Conservation (phyloP, 805 yeast species). For the Millerozyma miso region DNA sequence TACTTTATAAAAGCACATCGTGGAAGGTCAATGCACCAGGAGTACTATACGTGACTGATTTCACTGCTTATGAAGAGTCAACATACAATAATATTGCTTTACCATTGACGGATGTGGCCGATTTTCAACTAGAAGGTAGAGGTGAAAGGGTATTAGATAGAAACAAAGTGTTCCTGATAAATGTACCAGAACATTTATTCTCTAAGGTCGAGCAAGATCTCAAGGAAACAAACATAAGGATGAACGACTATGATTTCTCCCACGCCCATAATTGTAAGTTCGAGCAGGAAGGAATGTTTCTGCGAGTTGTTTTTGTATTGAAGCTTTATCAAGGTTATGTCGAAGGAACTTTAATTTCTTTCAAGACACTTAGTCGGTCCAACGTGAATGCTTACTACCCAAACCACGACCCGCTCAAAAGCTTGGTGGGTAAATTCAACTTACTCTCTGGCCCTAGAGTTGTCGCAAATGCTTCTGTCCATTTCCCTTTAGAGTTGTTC, state of each 20-base stretch:
- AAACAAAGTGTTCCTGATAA: constrained; percentile 6
- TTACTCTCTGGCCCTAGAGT: not conserved
- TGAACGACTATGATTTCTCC: constrained; percentile 6
- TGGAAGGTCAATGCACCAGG: constrained; percentile 11
- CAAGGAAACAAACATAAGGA: constrained; percentile 1
- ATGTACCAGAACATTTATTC: constrained; percentile 6
- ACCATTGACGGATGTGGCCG: constrained; percentile 3
- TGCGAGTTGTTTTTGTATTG: constrained; percentile 7
- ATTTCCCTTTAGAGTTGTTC: not conserved
- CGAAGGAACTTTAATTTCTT: constrained; percentile 7
- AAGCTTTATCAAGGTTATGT: constrained; percentile 8
- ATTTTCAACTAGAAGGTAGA: constrained; percentile 3
- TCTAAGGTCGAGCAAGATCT: constrained; percentile 3
- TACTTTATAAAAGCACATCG: constrained; percentile 5
- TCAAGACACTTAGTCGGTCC: constrained; percentile 1
- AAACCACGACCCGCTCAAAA: not conserved
- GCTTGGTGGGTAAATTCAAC: not conserved
- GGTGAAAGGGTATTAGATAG: not conserved
- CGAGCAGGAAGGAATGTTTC: constrained; percentile 9
- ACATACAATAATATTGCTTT: constrained; percentile 2
- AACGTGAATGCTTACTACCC: constrained; percentile 4
- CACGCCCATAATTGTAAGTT: constrained; percentile 7
- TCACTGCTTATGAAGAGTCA: constrained; percentile 6
- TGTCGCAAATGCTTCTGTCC: too few relatives aligned
- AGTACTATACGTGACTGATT: constrained; percentile 11